phyloP scores from a whole-genome alignment of 257 asterid genomes.

The Orobanche coerulescens region DNA sequence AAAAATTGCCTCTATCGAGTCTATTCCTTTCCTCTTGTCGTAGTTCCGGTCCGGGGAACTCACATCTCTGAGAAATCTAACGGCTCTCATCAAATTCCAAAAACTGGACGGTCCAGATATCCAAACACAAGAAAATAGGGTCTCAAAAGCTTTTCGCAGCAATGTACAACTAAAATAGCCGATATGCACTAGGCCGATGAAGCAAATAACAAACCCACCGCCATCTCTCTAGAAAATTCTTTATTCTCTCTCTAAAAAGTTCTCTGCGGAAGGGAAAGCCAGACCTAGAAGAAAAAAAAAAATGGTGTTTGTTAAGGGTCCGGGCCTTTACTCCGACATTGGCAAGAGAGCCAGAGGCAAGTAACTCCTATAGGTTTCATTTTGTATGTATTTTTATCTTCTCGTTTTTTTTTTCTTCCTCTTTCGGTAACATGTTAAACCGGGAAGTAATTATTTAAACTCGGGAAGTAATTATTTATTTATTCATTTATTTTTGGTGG shows the following conservation, averaged over 20 bases:
- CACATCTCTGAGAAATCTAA: not conserved
- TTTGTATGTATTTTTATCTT: not conserved
- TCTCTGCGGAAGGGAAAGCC: not conserved
- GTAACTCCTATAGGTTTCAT: not conserved
- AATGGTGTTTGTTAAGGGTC: conserved; percentile 51
- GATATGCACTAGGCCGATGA: conserved; percentile 23
- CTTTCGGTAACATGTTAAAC: not conserved
- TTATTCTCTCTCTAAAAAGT: conserved; percentile 20
- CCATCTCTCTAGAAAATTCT: conserved; percentile 31
- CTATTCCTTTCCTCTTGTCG: not conserved
- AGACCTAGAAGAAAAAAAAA: not conserved
- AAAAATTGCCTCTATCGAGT: too few species aligned
- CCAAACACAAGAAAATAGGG: conserved; percentile 26
- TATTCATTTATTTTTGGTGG: conserved; percentile 5
- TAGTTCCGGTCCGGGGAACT: conserved; percentile 17
- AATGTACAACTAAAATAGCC: conserved; percentile 7
- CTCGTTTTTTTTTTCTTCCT: not conserved
- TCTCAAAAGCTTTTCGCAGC: conserved; percentile 12
- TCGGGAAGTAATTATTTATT: not conserved
- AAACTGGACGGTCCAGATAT: conserved; percentile 26
- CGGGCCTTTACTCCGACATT: conserved; percentile 56
- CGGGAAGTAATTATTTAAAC: not conserved
- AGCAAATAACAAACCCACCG: conserved; percentile 23
- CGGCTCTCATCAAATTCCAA: conserved; percentile 5
- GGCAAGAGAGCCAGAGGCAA: conserved; percentile 59